These are phyloP conservation scores for Suillus subluteus DNA, from an alignment of 768 basidiomycete genomes.

Conservation along the genomic window DNA sequence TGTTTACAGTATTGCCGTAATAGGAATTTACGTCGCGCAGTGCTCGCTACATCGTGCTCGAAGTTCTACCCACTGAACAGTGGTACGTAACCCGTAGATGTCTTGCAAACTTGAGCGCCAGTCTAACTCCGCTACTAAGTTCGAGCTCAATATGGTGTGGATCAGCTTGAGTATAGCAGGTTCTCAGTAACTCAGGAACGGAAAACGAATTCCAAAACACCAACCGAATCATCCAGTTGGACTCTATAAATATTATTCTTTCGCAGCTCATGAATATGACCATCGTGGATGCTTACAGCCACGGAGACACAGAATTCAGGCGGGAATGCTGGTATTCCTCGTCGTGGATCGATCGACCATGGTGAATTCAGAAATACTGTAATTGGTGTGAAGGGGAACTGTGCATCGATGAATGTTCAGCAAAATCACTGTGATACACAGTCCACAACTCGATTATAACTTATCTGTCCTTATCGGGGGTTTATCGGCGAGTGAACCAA, in stretches of 20 bases:
- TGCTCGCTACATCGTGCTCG: not conserved
- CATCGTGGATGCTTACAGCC: not conserved
- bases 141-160: not conserved
- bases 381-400: not conserved
- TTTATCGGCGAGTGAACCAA: not conserved
- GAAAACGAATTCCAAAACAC: not conserved
- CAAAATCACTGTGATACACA: not conserved
- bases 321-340: not conserved
- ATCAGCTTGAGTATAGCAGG: not conserved
- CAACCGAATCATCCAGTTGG: not conserved
- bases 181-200: not conserved
- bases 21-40: not conserved
- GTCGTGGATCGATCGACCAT: conserved; percentile 3
- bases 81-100: not conserved
- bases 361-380: not conserved
- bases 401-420: not conserved
- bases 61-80: not conserved
- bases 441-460: not conserved
- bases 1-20: not conserved
- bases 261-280: not conserved
- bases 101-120: not conserved
- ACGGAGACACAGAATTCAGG: not conserved
- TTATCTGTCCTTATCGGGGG: not conserved
- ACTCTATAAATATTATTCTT: not conserved
- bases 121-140: not conserved